Base-by-base conservation (phyloP, 2,329 filamentous ascomycete genomes). In the Fusarium incarnatum region DNA sequence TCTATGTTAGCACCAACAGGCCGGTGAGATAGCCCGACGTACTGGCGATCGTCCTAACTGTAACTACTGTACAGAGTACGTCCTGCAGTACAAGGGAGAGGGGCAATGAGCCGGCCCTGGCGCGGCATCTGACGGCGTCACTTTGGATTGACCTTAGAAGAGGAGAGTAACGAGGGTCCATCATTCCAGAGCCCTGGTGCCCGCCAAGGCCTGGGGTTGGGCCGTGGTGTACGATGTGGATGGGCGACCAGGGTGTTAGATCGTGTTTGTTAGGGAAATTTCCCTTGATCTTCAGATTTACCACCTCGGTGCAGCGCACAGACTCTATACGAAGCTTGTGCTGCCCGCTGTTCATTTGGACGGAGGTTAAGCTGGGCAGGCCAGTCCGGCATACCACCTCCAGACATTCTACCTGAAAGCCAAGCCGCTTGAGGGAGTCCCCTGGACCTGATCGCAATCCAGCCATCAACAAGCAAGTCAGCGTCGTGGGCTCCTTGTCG, bases 21-120 rank as follows among this genome's bases (percentile, higher is more conserved):
- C 71, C 57, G 72, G 68, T 75, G 73, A 71, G 73, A 75, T 75
- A 72, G 61, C 66, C 55, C 47, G 71, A 69, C 62, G 72, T 58
- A 61, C 53, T 62, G 63, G 60, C 69, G 64, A 75, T 75, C 73
- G 56, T 34, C 65, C 46, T 52, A 60, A 63, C 67, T 53, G 45
- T 62, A 54, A 32, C 28, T 30, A 32, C 13, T 32, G 30, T 32
- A 28, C 28, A 28, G 11, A 13, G 28, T 28, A 37, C 34, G 34
- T 69, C 46, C 54, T 60, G 60, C 64, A 48, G 47, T 62, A 55
- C 37, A 64, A 70, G 68, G 64, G 68, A 68, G 65, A 69, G 55
- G 53, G 53, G 60, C 62, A 37, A 59, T 60, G 52, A 60, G 61
- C 62, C 59, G 65, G 62, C 61, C 65, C 61, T 57, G 67, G 68